A percentile compares a stretch with the other conserved stretches of the same genome.
Conservation (phyloP, 306 rosid species). For the Inga oerstediana region DNA sequence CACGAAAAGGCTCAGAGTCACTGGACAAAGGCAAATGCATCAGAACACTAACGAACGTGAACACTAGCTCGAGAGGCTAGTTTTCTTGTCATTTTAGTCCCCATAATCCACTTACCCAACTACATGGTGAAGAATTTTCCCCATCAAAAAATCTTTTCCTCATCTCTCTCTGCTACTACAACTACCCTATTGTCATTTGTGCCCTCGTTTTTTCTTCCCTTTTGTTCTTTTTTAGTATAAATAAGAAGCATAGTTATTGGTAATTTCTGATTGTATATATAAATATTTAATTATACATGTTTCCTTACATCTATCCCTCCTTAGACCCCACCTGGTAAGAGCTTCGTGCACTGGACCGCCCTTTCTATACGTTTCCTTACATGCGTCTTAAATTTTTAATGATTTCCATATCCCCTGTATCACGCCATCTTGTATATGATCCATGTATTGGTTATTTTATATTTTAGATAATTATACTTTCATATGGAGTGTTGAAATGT, state of each 20-base stretch:
- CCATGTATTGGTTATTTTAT: background rate
- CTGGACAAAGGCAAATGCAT: background rate
- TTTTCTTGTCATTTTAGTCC: background rate
- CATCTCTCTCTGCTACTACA: background rate
- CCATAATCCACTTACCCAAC: background rate
- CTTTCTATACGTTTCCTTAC: background rate
- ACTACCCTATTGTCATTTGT: background rate
- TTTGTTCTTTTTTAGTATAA: background rate
- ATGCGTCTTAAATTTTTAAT: background rate
- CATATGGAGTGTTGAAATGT: background rate
- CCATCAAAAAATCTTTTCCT: background rate
- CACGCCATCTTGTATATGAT: background rate
- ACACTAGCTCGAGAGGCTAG: background rate
- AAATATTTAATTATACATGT: no score
- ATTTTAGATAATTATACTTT: background rate
- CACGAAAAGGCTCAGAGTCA: background rate
- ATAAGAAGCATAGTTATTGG: background rate
- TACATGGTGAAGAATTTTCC: background rate
- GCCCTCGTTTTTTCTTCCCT: background rate
- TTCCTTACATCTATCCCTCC: no score
- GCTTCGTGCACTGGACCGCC: no score
- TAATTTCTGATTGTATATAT: no score
- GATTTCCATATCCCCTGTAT: no score
- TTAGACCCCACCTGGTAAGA: no score
- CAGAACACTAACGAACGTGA: background rate